Conservation (phyloP, 257 asterid species). For the Rubia yunnanensis region DNA sequence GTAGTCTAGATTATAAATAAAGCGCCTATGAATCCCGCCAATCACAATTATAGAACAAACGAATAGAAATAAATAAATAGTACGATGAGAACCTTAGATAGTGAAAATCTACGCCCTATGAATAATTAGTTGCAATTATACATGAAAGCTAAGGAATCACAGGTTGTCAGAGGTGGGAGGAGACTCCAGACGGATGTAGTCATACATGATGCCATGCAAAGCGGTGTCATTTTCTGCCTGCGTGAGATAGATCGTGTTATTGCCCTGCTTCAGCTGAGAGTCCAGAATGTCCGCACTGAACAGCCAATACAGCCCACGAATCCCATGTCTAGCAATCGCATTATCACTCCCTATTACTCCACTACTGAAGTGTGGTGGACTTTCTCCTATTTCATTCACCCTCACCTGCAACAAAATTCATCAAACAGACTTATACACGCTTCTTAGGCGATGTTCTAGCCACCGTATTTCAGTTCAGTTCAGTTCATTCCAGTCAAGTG, state of each 20-base stretch:
- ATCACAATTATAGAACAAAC: no score
- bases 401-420: slow-evolving; percentile 39
- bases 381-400: slow-evolving; percentile 39
- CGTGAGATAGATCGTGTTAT: slow-evolving; percentile 44
- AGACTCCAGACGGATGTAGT: slow-evolving; percentile 59
- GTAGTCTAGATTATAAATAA: no score
- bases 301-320: slow-evolving; percentile 63
- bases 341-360: slow-evolving; percentile 72
- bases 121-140: no score
- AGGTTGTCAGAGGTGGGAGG: background rate
- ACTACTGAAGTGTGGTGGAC: slow-evolving; percentile 47
- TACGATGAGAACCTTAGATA: no score
- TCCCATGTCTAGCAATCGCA: slow-evolving; percentile 74
- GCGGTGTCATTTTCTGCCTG: slow-evolving; percentile 48
- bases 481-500: no score
- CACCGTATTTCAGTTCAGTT: no score
- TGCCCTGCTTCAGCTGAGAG: slow-evolving; percentile 33
- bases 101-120: no score
- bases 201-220: slow-evolving; percentile 67
- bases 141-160: no score
- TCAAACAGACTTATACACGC: background rate
- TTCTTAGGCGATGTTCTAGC: no score
- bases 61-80: no score
- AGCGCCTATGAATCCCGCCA: no score
- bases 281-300: slow-evolving; percentile 34